Evolutionary conservation across 805 yeast genomes (phyloP).

Genomic region (Torulaspora maleeae): DNA sequence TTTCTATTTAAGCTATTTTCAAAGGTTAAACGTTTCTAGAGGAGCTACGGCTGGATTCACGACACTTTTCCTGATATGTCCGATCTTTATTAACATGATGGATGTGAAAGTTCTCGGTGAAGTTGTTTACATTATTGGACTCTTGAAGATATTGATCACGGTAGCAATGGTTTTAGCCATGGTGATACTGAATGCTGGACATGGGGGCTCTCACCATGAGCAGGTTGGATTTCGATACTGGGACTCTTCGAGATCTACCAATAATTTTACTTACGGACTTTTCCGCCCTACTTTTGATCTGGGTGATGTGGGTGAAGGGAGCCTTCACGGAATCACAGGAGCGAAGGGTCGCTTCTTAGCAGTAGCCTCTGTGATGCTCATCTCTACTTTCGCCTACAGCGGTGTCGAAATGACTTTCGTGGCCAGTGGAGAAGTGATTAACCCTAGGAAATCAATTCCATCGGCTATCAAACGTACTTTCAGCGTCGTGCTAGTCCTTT

Average conservation of each 20-base stretch:
- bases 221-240: conserved; percentile 67
- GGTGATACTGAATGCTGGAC: conserved; percentile 58
- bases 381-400: conserved; percentile 69
- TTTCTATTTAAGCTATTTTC: conserved; percentile 59
- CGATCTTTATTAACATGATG: conserved; percentile 50
- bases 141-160: conserved; percentile 51
- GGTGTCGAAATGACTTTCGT: conserved; percentile 81
- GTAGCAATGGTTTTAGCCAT: conserved; percentile 55
- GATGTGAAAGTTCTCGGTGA: conserved; percentile 75
- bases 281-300: conserved; percentile 71
- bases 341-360: conserved; percentile 56
- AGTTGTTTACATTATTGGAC: conserved; percentile 58
- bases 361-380: conserved; percentile 53
- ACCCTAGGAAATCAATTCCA: conserved; percentile 73
- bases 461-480: conserved; percentile 71
- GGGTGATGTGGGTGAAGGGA: conserved; percentile 53
- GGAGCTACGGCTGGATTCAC: conserved; percentile 60
- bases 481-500: conserved; percentile 62
- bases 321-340: conserved; percentile 56
- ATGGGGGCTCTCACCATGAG: conserved; percentile 23
- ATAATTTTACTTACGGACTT: conserved; percentile 55
- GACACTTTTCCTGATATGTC: conserved; percentile 48
- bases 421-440: conserved; percentile 82
- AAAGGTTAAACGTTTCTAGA: conserved; percentile 47
- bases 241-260: conserved; percentile 44